Conservation (phyloP, 257 asterid species). For the Gentiana dahurica region DNA sequence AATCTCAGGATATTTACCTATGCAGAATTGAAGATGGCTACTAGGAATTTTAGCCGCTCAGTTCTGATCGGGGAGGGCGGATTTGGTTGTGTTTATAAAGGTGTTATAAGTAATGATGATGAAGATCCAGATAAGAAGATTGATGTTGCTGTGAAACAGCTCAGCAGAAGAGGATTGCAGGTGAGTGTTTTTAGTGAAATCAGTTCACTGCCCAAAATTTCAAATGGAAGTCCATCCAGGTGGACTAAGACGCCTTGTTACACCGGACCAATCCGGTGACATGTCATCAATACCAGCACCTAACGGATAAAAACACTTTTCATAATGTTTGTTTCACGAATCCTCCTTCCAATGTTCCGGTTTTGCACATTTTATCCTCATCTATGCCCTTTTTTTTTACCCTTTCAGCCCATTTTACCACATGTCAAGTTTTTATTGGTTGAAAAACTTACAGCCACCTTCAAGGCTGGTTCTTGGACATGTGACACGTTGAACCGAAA, state of each 20-base stretch:
- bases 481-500: neutral
- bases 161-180: slow-evolving; percentile 90
- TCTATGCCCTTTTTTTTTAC: no score
- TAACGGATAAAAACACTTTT: no score
- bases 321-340: no score
- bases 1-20: slow-evolving; percentile 47
- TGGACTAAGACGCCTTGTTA: no score
- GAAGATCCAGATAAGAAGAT: slow-evolving; percentile 28
- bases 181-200: slow-evolving; percentile 23
- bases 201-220: neutral
- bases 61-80: slow-evolving; percentile 91
- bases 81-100: slow-evolving; percentile 74
- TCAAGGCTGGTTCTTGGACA: no score
- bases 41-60: slow-evolving; percentile 64
- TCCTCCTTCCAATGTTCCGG: no score
- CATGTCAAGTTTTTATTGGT: no score
- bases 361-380: no score
- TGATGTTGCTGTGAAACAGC: slow-evolving; percentile 85
- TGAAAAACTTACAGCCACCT: no score
- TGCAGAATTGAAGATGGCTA: slow-evolving; percentile 60
- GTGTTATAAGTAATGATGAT: slow-evolving; percentile 26
- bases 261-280: no score
- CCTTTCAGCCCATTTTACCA: no score
- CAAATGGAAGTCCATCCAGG: neutral
- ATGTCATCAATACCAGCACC: no score